These are phyloP conservation scores for Aureobasidium sp. DNA, from an alignment of 2,329 filamentous ascomycete species.

Conservation along the genomic window DNA sequence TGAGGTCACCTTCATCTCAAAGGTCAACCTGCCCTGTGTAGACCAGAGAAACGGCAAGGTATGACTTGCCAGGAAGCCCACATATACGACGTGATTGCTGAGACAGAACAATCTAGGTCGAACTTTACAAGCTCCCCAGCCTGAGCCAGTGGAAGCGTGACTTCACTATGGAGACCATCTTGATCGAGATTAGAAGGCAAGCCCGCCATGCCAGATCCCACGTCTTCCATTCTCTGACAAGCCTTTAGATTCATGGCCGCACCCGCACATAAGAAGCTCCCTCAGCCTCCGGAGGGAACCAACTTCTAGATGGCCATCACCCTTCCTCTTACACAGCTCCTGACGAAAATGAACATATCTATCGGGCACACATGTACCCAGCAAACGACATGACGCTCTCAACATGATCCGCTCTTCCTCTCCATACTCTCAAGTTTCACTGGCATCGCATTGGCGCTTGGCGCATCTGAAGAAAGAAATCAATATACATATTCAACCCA, in stretches of 20 bases:
- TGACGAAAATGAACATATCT: background rate
- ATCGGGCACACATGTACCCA: background rate
- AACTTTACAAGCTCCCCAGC: constrained; percentile 74
- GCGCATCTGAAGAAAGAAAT: background rate
- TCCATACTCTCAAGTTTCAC: background rate
- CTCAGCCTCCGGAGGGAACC: constrained; percentile 83
- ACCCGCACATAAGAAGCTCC: constrained; percentile 84
- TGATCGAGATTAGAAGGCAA: constrained; percentile 76
- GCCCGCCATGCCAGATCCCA: constrained; percentile 14
- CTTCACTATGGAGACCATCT: constrained; percentile 88
- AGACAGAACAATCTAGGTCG: constrained; percentile 49
- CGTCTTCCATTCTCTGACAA: background rate
- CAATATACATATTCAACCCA: background rate
- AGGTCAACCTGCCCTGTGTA: constrained; percentile 95
- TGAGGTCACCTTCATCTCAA: constrained; percentile 82
- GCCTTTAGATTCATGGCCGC: constrained; percentile 77
- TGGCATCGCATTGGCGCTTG: constrained; percentile 10
- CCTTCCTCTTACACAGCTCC: background rate
- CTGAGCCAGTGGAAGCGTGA: constrained; percentile 85
- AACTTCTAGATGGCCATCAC: constrained; percentile 28
- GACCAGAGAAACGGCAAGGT: constrained; percentile 69
- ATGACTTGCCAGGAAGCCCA: constrained; percentile 15
- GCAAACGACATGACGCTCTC: constrained; percentile 6
- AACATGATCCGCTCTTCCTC: background rate
- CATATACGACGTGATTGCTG: background rate